Base-by-base conservation (phyloP, 768 basidiomycete species). In the Artomyces pyxidatus region DNA sequence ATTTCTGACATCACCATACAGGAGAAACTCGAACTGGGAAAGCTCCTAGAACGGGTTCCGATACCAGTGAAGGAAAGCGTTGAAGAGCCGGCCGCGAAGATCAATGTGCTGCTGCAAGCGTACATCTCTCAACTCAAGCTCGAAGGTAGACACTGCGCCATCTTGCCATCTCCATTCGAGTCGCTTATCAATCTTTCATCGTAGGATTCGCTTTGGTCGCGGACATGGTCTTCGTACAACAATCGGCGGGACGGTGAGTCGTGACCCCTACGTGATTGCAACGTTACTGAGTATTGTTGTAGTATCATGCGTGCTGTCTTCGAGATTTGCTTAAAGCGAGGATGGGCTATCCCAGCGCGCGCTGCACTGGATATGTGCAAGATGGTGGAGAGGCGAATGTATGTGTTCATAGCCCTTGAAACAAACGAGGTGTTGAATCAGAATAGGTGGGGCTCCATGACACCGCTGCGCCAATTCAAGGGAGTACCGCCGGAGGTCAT, bases 41-140 rank as follows among this genome's bases (percentile, higher is more conserved):
- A 94, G 60, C 71, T 97, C 7, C 70, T 97, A 38, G 95, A 99
- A 61, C 78, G 92, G 2, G 95, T 98, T 0, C 95, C 95, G 2
- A 93, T 99, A 38, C 96, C 96, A 0, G 87, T 98, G 58, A 98
- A 98, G 67, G 96, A 99, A 66, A 76, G 82, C 44, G 91, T 95
- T 5, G 95, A 99, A 51, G 95, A 99, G 59, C 91, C 93, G 0
- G 87, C 92, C 0, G 88, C 96, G 7, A 99, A 99, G 70, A 92
- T 97, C 65, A 98, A 98, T 58, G 95, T 97, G 2, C 73, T 98
- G 0, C 71, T 99, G 1, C 95, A 99, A 61, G 83, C 94, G 0
- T 98, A 88, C 64, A 91, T 98, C 55, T 96, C 93, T 0, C 83
- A 89, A 50, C 79, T 97, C 42, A 97, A 93, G 65, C 76, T 99